These are phyloP conservation scores for Gypsophila paniculata DNA, from an alignment of 179 eudicot species.

Conservation along the genomic window DNA sequence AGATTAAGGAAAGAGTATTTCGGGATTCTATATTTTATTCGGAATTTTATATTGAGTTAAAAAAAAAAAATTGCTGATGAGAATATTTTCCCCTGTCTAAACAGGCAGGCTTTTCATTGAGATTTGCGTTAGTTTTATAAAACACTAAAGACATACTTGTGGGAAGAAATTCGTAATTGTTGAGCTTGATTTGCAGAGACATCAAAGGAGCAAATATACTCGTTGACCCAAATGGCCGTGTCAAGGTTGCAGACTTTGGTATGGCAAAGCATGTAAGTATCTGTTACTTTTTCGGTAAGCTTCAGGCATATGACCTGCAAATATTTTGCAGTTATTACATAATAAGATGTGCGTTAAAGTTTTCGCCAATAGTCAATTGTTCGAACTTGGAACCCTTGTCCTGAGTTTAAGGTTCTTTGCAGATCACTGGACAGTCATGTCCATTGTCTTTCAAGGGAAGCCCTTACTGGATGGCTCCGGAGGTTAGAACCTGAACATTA, in stretches of 20 bases:
- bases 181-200: slow-evolving; percentile 50
- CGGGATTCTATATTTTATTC: no score
- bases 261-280: slow-evolving; percentile 96
- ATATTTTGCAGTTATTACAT: background rate
- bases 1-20: no score
- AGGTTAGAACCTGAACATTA: slow-evolving; percentile 46
- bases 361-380: background rate
- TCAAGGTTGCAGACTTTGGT: slow-evolving; percentile 92
- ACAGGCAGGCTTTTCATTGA: background rate
- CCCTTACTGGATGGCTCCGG: slow-evolving; percentile 99
- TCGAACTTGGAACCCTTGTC: slow-evolving; percentile 8
- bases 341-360: background rate
- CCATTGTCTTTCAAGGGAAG: slow-evolving; percentile 92
- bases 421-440: slow-evolving; percentile 87
- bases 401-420: slow-evolving; percentile 26
- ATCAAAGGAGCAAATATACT: slow-evolving; percentile 98
- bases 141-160: background rate
- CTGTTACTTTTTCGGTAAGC: slow-evolving; percentile 5
- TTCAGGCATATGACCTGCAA: slow-evolving; percentile 4
- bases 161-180: slow-evolving; percentile 14
- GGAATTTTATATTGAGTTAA: background rate
- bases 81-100: background rate
- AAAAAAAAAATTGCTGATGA: background rate
- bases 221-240: slow-evolving; percentile 88
- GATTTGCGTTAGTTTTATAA: background rate